These are phyloP conservation scores for Chlamydomonas applanata DNA, from an alignment of 139 green algal species.

Conservation along the genomic window DNA sequence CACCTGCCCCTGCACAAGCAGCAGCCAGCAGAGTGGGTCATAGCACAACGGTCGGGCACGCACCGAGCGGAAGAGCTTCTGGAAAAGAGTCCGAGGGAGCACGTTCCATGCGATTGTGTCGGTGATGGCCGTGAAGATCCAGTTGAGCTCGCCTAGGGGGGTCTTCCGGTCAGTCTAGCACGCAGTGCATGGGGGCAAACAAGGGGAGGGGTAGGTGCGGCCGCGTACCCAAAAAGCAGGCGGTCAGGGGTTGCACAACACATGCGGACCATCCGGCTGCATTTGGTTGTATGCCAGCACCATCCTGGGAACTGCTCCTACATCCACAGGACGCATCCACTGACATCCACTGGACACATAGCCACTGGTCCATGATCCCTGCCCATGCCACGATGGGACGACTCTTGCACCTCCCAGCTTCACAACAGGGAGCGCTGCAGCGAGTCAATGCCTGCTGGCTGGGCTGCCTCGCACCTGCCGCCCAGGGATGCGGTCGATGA, in stretches of 20 bases:
- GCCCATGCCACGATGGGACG: neutral
- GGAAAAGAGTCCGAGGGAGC: slow-evolving; percentile 92
- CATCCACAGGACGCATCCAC: no score
- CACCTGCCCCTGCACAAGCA: no score
- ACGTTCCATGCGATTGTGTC: slow-evolving; percentile 99
- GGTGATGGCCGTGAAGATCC: slow-evolving; percentile 99
- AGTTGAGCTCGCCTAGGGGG: slow-evolving; percentile 97
- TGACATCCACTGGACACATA: no score
- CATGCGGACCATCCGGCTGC: no score
- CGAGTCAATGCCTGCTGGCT: neutral
- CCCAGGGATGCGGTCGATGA: slow-evolving; percentile 64
- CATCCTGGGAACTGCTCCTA: no score
- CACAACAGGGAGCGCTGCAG: neutral
- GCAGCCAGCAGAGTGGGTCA: no score
- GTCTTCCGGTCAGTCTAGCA: slow-evolving; percentile 92
- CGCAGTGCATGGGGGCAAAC: neutral
- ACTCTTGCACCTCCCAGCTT: neutral
- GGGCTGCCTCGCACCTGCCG: slow-evolving; percentile 16
- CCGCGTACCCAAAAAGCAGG: no score
- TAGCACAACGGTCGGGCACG: neutral
- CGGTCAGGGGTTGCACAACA: no score
- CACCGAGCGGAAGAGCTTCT: slow-evolving; percentile 94
- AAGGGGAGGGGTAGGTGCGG: no score
- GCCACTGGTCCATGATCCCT: no score
- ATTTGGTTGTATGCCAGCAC: no score